phyloP scores from a whole-genome alignment of 1,284 basidiomycete species.

The Ceratobasidium sp. region DNA sequence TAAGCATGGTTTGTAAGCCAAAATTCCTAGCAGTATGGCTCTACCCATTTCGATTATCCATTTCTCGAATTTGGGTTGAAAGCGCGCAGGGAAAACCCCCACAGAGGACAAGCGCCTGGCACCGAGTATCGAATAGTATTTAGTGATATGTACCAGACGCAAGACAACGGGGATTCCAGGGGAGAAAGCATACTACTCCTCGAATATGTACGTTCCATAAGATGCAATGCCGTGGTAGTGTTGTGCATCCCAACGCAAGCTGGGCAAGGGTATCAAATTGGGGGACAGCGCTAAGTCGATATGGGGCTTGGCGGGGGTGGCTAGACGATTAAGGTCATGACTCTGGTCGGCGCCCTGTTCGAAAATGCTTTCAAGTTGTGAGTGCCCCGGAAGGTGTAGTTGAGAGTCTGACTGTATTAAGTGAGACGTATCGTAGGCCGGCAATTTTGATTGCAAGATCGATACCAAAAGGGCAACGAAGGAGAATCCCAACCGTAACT shows the following conservation, averaged over 20 bases:
- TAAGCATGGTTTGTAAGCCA: conserved; percentile 54
- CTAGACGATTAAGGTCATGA: background rate
- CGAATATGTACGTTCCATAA: conserved; percentile 74
- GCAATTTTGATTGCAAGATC: background rate
- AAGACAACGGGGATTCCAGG: conserved; percentile 76
- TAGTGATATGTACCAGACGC: conserved; percentile 54
- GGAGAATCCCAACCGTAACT: no score
- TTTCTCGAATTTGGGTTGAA: background rate
- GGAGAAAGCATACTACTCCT: conserved; percentile 92
- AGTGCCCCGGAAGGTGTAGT: no score
- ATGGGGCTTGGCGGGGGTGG: no score
- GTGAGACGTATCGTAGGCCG: conserved; percentile 37
- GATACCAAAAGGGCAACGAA: no score
- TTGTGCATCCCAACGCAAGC: conserved; percentile 90
- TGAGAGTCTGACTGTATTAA: background rate
- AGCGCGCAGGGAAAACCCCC: background rate
- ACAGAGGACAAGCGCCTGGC: background rate
- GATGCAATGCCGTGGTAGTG: conserved; percentile 80
- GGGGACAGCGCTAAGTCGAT: no score
- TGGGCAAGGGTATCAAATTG: conserved; percentile 45
- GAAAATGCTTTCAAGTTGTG: no score
- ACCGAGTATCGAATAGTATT: background rate
- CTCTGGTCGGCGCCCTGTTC: no score
- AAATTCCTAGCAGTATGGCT: background rate
- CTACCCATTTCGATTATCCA: background rate